Percentiles rank a stretch among this genome's conserved stretches.
These are phyloP conservation scores for Torulaspora quercuum DNA, from an alignment of 805 yeast genomes.

Conservation along the genomic window DNA sequence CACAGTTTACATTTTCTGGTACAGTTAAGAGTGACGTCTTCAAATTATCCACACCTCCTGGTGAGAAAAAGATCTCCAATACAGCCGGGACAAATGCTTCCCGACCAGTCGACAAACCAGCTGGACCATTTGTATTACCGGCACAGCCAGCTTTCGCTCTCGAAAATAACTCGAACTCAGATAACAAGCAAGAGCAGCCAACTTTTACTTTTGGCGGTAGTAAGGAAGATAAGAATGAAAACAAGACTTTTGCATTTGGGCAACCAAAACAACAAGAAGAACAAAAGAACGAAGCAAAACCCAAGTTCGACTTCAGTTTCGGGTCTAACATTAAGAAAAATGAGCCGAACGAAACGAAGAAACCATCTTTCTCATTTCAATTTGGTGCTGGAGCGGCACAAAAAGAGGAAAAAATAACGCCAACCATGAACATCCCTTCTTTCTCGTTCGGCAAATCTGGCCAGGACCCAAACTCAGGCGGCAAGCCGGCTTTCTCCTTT, in stretches of 20 bases:
- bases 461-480: conserved; percentile 3
- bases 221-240: conserved; percentile 13
- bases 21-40: conserved; percentile 38
- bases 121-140: conserved; percentile 1
- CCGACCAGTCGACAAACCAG: conserved; percentile 2
- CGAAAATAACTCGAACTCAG: conserved; percentile 4
- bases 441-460: conserved; percentile 23
- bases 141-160: conserved; percentile 14
- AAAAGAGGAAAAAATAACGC: conserved; percentile 4
- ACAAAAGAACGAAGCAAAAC: conserved; percentile 9
- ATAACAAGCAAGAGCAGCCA: conserved; percentile 6
- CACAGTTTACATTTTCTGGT: conserved; percentile 40
- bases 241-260: conserved; percentile 31
- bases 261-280: conserved; percentile 11
- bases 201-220: conserved; percentile 8
- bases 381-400: conserved; percentile 9
- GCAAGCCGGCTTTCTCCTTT: conserved; percentile 24
- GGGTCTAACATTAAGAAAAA: conserved; percentile 3
- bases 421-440: conserved; percentile 19
- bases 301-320: conserved; percentile 12
- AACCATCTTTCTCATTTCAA: conserved; percentile 16
- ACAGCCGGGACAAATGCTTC: conserved; percentile 1
- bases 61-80: conserved; percentile 4
- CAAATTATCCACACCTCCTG: conserved; percentile 27
- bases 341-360: conserved; percentile 2